Evolutionary conservation across 225 moss, liverwort and hornwort genomes (phyloP).

Genomic region (Bryoerythrophyllum caledonicum): DNA sequence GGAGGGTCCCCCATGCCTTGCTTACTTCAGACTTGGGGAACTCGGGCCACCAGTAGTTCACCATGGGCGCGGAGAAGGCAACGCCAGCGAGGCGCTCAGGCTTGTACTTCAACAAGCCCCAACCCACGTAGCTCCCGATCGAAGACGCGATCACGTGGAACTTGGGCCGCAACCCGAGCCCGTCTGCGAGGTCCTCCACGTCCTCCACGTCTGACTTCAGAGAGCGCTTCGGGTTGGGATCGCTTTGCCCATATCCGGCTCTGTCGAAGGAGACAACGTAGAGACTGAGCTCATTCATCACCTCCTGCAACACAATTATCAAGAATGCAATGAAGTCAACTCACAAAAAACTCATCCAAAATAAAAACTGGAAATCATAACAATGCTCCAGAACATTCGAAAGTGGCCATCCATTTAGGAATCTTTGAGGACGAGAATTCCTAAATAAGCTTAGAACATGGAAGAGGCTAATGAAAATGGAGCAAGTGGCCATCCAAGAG

Average conservation of each 20-base stretch:
- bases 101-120: slow-evolving; percentile 73
- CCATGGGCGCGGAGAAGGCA: slow-evolving; percentile 72
- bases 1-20: slow-evolving; percentile 60
- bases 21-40: slow-evolving; percentile 51
- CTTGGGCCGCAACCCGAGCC: slow-evolving; percentile 61
- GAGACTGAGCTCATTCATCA: slow-evolving; percentile 65
- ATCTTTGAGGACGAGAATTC: too few relatives aligned
- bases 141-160: slow-evolving; percentile 79
- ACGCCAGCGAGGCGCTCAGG: slow-evolving; percentile 92
- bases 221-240: slow-evolving; percentile 66
- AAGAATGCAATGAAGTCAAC: background rate
- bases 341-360: background rate
- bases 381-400: background rate
- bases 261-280: slow-evolving; percentile 80
- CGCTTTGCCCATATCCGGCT: slow-evolving; percentile 95
- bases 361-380: background rate
- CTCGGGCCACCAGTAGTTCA: slow-evolving; percentile 95
- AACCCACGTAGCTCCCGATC: slow-evolving; percentile 70
- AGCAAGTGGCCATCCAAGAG: too few relatives aligned
- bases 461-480: too few relatives aligned
- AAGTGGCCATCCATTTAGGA: too few relatives aligned
- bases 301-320: slow-evolving; percentile 53
- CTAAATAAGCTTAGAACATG: too few relatives aligned
- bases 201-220: slow-evolving; percentile 78
- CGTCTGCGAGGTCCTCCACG: slow-evolving; percentile 85